Base-by-base conservation (phyloP, 441 rosid genomes). In the Adansonia madagascariensis region DNA sequence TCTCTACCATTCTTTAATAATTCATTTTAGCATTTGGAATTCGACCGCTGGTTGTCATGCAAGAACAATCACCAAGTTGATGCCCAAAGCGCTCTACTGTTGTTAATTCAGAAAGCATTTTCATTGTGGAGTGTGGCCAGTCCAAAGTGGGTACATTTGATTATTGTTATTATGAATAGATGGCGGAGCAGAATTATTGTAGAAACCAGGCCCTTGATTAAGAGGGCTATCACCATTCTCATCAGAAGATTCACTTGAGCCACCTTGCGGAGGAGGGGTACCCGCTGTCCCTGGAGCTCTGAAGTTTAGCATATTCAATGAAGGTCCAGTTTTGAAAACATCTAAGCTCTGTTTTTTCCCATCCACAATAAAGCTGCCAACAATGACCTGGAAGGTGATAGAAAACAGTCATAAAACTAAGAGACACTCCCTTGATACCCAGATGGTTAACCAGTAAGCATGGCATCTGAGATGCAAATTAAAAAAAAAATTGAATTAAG, bases 101-200 rank as follows among this genome's bases (percentile, higher is more conserved):
- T 27, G 35, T 47, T 75, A 75, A 77, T 47, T 55, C 71, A 15
- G 66, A 67, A 61, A 71, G 80, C 76, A 71, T 57, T 60, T 62
- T 86, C 81, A 91, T 74, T 91, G 94, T 44, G 85, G 90, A 84
- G 78, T 87, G 77, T 88, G 93, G 71, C 86, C 82, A 24, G 92
- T 81, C 98, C 98, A 93, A 57, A 91, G 86, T 15, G 88, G 94
- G 81, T 93, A 91, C 94, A 93, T 89, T 72, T 80, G 94, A 90
- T 89, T 86, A 77, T 71, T 66, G 57, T 76, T 76, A 59, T 76
- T 88, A 78, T 90, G 94, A 76, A 90, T 74, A 4, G 87, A 83
- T 77, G 87, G 96, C 50, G 80, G 96, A 53, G 80, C 84, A 9
- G 89, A 79, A 78, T 86, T 88, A 56, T 78, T 81, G 61, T 87